Evolutionary conservation across 257 asterid species (phyloP).

Genomic region (Paulownia fortunei): DNA sequence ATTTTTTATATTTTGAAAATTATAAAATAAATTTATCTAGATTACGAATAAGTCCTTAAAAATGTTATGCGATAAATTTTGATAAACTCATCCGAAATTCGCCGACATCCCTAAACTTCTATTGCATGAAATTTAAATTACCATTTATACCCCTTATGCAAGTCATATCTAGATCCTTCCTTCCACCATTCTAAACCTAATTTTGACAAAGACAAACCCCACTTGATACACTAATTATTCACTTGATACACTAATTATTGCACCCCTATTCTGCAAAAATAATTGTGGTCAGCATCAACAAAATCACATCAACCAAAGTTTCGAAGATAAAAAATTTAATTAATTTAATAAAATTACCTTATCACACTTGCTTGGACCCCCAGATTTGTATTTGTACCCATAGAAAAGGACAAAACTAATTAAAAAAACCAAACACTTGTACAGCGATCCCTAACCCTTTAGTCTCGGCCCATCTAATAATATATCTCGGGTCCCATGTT

Average conservation of each 20-base stretch:
- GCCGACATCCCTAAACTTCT: too few species aligned
- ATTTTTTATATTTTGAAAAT: too few species aligned
- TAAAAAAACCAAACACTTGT: constrained; percentile 32
- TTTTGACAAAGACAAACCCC: not conserved
- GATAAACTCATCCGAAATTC: too few species aligned
- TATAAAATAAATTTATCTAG: too few species aligned
- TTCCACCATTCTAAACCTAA: not conserved
- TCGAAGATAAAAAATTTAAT: not conserved
- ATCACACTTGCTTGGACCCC: not conserved
- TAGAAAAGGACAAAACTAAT: constrained; percentile 18
- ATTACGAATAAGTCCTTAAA: too few species aligned
- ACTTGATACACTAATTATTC: not conserved
- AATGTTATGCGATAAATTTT: too few species aligned
- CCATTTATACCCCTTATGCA: not conserved
- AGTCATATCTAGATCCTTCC: not conserved
- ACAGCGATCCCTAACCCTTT: constrained; percentile 1
- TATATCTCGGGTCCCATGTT: constrained; percentile 31
- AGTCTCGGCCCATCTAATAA: not conserved
- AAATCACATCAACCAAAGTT: not conserved
- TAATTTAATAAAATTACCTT: not conserved
- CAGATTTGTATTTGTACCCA: not conserved
- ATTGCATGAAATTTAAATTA: too few species aligned
- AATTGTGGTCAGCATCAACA: not conserved
- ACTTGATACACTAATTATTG: not conserved
- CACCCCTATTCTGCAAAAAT: not conserved